Evolutionary conservation across 805 yeast species (phyloP), one percentile per base, ranked within the genome.

Genomic region (Yarrowia hollandica): DNA sequence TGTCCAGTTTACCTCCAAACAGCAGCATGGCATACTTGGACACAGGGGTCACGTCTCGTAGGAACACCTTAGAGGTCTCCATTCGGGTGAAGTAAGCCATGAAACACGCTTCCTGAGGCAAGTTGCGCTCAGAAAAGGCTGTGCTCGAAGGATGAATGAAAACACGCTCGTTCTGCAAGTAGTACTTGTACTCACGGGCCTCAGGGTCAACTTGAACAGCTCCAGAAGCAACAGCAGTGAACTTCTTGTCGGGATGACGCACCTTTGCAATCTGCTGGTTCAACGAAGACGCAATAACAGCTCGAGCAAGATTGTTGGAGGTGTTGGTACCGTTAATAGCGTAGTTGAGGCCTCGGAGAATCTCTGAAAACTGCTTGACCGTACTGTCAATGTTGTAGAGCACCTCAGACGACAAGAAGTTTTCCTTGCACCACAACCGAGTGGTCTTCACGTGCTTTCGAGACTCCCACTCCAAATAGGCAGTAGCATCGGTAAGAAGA

Each of bases 121-220:
- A 74, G 57, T 73, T 67, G 50, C 77, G 76, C 0, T 73, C 73
- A 6, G 81, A 79, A 67, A 90, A 89, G 50, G 88, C 67, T 1
- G 87, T 77, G 0, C 97, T 90, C 0, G 94, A 83, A 1, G 98
- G 97, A 67, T 92, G 97, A 19, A 89, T 72, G 63, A 89, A 91
- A 0, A 91, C 90, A 48, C 97, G 68, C 39, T 39, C 50, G n/a
- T 38, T 21, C 63, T 88, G 74, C 41, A 86, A 78, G 87, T 90
- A 90, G 55, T 83, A 82, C 67, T 84, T 86, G 60, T 86, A 85
- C 61, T 78, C 75, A 60, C 77, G 79, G 2, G 91, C 87, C 67
- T 91, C 97, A 0, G 90, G 88, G 65, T 91, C 96, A n/a, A 82
- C 77, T 58, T 88, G 91, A 41, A 92, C 79, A 0, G 97, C 81